A percentile compares a stretch with the other conserved stretches of the same genome.
Evolutionary conservation across 306 rosid genomes (phyloP).

Genomic region (Prinsepia uniflora): DNA sequence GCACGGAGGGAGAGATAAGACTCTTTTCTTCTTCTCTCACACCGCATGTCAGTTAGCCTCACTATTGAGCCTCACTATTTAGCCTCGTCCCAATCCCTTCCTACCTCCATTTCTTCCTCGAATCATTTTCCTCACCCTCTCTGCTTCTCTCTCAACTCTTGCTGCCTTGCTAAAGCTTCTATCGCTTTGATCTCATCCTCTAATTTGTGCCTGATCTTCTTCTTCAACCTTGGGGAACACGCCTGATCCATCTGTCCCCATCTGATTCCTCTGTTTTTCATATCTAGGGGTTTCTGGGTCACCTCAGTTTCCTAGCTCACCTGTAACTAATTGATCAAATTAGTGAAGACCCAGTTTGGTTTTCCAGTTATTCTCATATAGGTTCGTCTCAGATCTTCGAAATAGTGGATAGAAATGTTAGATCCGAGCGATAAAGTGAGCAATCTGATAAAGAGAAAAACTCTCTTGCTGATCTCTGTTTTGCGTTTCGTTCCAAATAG

Average conservation of each 20-base stretch:
- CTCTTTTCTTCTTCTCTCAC: constrained; percentile 13
- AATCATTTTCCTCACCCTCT: neutral
- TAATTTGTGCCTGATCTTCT: constrained; percentile 9
- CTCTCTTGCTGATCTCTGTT: neutral
- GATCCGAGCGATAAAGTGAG: constrained; percentile 68
- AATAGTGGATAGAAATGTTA: constrained; percentile 36
- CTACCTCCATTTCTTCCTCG: neutral
- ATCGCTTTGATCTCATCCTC: neutral
- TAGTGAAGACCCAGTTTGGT: constrained; percentile 6
- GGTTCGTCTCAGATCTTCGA: constrained; percentile 39
- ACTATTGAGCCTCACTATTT: too few species aligned
- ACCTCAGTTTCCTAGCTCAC: neutral
- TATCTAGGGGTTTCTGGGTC: neutral
- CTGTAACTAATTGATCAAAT: neutral
- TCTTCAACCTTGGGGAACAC: neutral
- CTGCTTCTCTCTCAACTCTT: neutral
- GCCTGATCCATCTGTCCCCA: constrained; percentile 21
- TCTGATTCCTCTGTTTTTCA: constrained; percentile 15
- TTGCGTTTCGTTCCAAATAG: neutral
- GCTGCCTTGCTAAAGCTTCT: neutral
- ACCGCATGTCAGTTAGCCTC: constrained; percentile 18
- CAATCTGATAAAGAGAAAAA: constrained; percentile 13
- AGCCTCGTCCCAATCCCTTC: constrained; percentile 8
- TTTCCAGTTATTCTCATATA: constrained; percentile 21
- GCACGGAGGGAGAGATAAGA: neutral